A percentile compares a stretch with the other conserved stretches of the same genome.
Conservation (phyloP, 495 filamentous ascomycete species). For the Oidiodendron maius region DNA sequence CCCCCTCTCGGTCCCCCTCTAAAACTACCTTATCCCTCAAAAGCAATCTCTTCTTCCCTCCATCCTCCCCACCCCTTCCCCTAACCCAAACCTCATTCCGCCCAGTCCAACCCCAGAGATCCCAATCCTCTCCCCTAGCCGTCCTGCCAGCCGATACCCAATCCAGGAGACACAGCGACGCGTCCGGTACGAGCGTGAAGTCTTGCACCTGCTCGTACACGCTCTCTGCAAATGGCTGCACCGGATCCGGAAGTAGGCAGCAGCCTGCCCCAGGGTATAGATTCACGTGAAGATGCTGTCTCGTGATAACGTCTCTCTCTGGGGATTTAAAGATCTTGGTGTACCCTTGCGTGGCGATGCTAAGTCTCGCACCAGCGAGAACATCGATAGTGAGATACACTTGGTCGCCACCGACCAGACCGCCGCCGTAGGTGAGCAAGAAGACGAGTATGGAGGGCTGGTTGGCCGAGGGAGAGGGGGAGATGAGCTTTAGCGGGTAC, state of each 20-base stretch:
- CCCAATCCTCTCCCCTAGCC: conserved; percentile 89
- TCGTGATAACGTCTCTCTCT: conserved; percentile 48
- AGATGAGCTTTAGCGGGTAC: conserved; percentile 92
- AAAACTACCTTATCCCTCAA: conserved; percentile 79
- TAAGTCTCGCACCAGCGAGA: conserved; percentile 58
- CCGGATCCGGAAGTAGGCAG: conserved; percentile 91
- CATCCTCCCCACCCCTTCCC: conserved; percentile 11
- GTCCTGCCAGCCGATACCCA: conserved; percentile 88
- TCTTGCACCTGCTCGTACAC: conserved; percentile 77
- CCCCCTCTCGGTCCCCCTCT: conserved; percentile 37
- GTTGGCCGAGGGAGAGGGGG: conserved; percentile 44
- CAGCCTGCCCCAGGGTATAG: conserved; percentile 59
- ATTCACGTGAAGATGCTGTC: conserved; percentile 61
- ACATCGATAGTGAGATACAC: conserved; percentile 68
- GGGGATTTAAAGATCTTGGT: conserved; percentile 91
- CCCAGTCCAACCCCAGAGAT: conserved; percentile 66
- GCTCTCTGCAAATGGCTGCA: conserved; percentile 79
- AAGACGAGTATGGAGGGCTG: conserved; percentile 66
- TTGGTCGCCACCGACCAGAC: conserved; percentile 79
- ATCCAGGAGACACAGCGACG: conserved; percentile 74
- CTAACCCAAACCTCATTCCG: conserved; percentile 78
- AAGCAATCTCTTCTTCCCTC: conserved; percentile 47
- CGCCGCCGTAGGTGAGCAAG: conserved; percentile 90
- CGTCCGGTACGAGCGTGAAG: conserved; percentile 56
- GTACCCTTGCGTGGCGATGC: conserved; percentile 87